Evolutionary conservation across 345 rosid species (phyloP).

Genomic region (Euphorbia tirucalli): DNA sequence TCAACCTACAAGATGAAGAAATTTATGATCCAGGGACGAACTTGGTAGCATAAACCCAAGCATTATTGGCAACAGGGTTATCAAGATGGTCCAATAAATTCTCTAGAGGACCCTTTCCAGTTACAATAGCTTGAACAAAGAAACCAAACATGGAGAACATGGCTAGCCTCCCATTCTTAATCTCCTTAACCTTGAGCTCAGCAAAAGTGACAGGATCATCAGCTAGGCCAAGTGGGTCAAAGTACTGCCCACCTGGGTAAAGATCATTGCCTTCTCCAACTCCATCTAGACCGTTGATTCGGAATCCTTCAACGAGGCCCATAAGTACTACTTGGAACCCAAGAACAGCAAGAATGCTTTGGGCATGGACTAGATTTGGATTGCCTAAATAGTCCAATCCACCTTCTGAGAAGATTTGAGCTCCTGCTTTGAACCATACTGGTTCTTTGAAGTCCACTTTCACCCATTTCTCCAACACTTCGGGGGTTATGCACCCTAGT

Average conservation of each 20-base stretch:
- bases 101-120: conserved; percentile 93
- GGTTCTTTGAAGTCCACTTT: conserved; percentile 90
- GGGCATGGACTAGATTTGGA: conserved; percentile 97
- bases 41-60: conserved; percentile 96
- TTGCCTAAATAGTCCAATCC: conserved; percentile 97
- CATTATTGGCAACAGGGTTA: conserved; percentile 94
- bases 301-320: conserved; percentile 92
- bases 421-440: conserved; percentile 98
- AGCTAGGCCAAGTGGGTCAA: conserved; percentile 86
- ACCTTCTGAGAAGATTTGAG: conserved; percentile 96
- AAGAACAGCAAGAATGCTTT: conserved; percentile 89
- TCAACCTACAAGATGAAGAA: conserved; percentile 7
- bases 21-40: conserved; percentile 76
- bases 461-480: conserved; percentile 80
- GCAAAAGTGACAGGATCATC: conserved; percentile 84
- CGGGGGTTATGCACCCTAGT: conserved; percentile 91
- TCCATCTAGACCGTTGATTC: conserved; percentile 89
- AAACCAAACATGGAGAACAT: conserved; percentile 99
- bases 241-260: conserved; percentile 87
- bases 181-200: conserved; percentile 96
- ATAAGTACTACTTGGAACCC: conserved; percentile 86
- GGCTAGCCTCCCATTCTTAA: conserved; percentile 90
- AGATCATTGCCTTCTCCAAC: conserved; percentile 94
- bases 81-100: conserved; percentile 90
- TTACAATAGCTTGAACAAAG: conserved; percentile 94